Percentiles rank a stretch among this genome's conserved stretches.
Evolutionary conservation across 305 asterid species (phyloP).

Genomic region (Rubia peregrina): DNA sequence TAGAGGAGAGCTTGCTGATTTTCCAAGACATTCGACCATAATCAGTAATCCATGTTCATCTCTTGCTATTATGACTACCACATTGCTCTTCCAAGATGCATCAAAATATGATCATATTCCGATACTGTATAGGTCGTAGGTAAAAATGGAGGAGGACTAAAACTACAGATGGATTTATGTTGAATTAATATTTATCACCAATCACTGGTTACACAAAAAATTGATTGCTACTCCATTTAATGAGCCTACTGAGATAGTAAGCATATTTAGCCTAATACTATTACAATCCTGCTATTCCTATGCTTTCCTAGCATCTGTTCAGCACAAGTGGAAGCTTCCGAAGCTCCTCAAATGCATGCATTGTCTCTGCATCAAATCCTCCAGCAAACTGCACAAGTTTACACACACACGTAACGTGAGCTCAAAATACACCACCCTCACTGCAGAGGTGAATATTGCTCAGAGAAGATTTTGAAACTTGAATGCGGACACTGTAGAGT

Average conservation of each 20-base stretch:
- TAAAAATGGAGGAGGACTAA: neutral
- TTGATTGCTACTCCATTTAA: neutral
- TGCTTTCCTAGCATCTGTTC: conserved; percentile 34
- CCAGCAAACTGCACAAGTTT: conserved; percentile 74
- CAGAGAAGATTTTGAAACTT: neutral
- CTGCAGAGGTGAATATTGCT: neutral
- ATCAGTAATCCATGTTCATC: too few species aligned
- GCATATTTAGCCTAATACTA: neutral
- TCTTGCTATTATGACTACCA: too few species aligned
- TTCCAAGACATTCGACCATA: too few species aligned
- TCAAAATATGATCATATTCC: too few species aligned
- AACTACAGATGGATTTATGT: neutral
- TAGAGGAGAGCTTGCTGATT: too few species aligned
- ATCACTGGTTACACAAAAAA: neutral
- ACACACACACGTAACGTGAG: too few species aligned
- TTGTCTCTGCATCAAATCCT: conserved; percentile 92
- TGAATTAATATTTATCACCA: neutral
- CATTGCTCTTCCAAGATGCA: too few species aligned
- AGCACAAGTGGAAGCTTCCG: conserved; percentile 69
- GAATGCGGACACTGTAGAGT: neutral
- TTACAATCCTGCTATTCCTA: conserved; percentile 14
- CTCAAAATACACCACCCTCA: too few species aligned
- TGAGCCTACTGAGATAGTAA: conserved; percentile 13
- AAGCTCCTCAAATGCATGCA: conserved; percentile 96
- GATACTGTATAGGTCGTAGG: too few species aligned